Percentiles rank a stretch among this genome's conserved stretches.
Conservation (phyloP, 2,329 filamentous ascomycete genomes). For the Sporothrix phasma region DNA sequence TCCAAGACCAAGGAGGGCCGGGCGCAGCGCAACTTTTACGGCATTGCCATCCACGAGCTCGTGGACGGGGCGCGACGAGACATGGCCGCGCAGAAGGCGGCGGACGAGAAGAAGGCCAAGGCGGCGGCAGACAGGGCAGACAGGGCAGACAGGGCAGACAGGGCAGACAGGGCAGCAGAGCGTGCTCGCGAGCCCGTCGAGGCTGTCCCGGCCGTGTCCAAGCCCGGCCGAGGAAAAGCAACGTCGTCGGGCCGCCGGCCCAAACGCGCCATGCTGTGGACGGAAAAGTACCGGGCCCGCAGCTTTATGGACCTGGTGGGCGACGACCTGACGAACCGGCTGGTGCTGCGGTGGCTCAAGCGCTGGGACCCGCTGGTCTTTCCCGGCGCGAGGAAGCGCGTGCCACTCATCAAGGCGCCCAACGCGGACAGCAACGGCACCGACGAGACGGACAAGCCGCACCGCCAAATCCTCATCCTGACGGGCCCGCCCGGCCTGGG, state of each 20-base stretch:
- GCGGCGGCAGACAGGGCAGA: not conserved
- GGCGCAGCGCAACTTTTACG: slow-evolving; percentile 73
- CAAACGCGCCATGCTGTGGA: slow-evolving; percentile 63
- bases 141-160: not conserved
- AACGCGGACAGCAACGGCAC: not conserved
- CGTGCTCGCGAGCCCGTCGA: slow-evolving; percentile 29
- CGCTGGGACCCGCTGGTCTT: slow-evolving; percentile 90
- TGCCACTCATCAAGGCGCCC: not conserved
- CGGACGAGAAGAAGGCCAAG: slow-evolving; percentile 26
- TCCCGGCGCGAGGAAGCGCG: slow-evolving; percentile 37
- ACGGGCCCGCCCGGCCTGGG: slow-evolving; percentile 88
- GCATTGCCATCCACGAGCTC: slow-evolving; percentile 79
- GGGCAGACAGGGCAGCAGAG: not conserved
- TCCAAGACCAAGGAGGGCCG: slow-evolving; percentile 57
- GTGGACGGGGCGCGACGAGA: slow-evolving; percentile 62
- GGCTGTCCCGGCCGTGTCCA: slow-evolving; percentile 34
- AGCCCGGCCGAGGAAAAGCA: not conserved
- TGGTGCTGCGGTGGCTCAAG: slow-evolving; percentile 88
- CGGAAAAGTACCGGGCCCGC: slow-evolving; percentile 89
- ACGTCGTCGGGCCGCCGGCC: not conserved
- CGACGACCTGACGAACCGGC: slow-evolving; percentile 85
- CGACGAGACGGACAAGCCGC: slow-evolving; percentile 58
- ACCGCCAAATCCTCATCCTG: slow-evolving; percentile 80
- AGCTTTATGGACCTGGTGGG: slow-evolving; percentile 91
- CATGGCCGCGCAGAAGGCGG: slow-evolving; percentile 34